A percentile compares a stretch with the other conserved stretches of the same genome.
Evolutionary conservation across 768 basidiomycete species (phyloP).

Genomic region (Pilatotrama ljubarskyi): DNA sequence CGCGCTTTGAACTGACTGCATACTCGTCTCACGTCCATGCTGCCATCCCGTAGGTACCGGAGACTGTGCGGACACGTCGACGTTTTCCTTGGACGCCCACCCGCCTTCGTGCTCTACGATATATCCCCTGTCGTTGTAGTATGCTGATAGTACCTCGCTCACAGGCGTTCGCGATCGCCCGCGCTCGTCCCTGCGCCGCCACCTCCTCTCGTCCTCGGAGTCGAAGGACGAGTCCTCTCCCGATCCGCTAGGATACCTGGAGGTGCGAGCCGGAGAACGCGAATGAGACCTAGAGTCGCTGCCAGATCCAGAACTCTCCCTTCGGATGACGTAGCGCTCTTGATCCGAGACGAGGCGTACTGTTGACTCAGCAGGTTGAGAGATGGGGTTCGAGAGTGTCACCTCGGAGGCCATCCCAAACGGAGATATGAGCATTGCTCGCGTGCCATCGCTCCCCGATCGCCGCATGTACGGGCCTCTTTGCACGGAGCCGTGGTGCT

Average conservation of each 20-base stretch:
- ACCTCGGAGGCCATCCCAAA: slow-evolving; percentile 17
- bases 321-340: slow-evolving; percentile 6
- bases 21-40: not conserved
- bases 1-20: not conserved
- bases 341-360: slow-evolving; percentile 22
- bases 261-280: not conserved
- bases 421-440: slow-evolving; percentile 15
- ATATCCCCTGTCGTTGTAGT: slow-evolving; percentile 14
- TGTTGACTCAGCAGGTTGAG: slow-evolving; percentile 16
- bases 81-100: slow-evolving; percentile 31
- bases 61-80: not conserved
- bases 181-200: not conserved
- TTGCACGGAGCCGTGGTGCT: not conserved
- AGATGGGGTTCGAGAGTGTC: slow-evolving; percentile 17
- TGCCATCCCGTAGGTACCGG: not conserved
- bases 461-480: slow-evolving; percentile 3
- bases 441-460: not conserved
- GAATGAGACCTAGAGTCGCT: not conserved
- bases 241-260: not conserved
- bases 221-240: slow-evolving; percentile 9
- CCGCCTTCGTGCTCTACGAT: slow-evolving; percentile 3
- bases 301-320: slow-evolving; percentile 8
- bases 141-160: slow-evolving; percentile 23
- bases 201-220: slow-evolving; percentile 1
- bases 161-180: slow-evolving; percentile 15